Evolutionary conservation across 2,329 filamentous ascomycete genomes (phyloP).

Genomic region (Gnomoniopsis smithogilvyi): DNA sequence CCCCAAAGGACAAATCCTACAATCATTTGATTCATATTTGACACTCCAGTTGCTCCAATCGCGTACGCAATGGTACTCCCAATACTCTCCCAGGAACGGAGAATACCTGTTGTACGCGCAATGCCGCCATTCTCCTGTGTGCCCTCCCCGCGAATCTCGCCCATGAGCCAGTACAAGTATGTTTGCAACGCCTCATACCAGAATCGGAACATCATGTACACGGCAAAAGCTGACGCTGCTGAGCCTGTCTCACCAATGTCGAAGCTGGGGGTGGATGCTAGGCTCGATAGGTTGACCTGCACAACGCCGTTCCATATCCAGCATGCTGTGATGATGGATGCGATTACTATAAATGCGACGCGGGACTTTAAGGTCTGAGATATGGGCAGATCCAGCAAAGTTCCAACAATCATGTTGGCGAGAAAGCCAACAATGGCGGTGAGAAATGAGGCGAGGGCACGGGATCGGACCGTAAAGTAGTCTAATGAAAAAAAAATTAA

Average conservation of each 20-base stretch:
- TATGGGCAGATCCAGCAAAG: constrained; percentile 3
- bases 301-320: constrained; percentile 14
- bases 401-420: neutral
- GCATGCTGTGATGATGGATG: constrained; percentile 2
- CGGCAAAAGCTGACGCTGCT: constrained; percentile 14
- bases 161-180: constrained; percentile 25
- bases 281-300: constrained; percentile 5
- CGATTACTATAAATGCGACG: constrained; percentile 2
- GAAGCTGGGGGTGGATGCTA: constrained; percentile 8
- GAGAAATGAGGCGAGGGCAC: constrained; percentile 33
- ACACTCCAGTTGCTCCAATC: constrained; percentile 28
- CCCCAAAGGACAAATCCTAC: constrained; percentile 28
- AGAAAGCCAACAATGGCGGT: constrained; percentile 35
- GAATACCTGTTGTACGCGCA: constrained; percentile 28
- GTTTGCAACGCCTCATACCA: constrained; percentile 24
- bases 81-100: constrained; percentile 30
- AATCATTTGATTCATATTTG: constrained; percentile 29
- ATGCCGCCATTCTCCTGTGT: constrained; percentile 29
- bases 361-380: constrained; percentile 1
- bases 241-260: constrained; percentile 3
- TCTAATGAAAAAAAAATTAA: constrained; percentile 9
- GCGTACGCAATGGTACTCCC: constrained; percentile 30
- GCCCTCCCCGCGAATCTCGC: constrained; percentile 20
- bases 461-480: constrained; percentile 39
- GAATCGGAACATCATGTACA: constrained; percentile 25